Evolutionary conservation across 805 yeast genomes (phyloP).

Genomic region (Torulaspora franciscae): DNA sequence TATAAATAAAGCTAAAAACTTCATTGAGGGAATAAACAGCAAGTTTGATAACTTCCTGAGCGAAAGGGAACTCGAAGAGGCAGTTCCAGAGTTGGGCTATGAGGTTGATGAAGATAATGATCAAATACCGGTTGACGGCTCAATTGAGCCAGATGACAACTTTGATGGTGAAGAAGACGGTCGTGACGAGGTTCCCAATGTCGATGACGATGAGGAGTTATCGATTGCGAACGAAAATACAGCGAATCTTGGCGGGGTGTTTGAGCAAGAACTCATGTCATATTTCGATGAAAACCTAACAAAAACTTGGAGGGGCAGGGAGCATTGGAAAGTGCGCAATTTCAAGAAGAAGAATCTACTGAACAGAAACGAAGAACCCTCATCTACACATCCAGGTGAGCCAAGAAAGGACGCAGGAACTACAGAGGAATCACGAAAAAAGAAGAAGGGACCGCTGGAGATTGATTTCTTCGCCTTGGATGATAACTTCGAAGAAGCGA

Average conservation of each 20-base stretch:
- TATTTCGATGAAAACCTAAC: constrained; percentile 72
- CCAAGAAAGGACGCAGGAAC: background rate
- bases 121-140: constrained; percentile 2
- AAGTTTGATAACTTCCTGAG: constrained; percentile 28
- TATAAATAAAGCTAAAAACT: constrained; percentile 46
- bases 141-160: constrained; percentile 3
- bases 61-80: constrained; percentile 31
- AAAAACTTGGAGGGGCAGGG: constrained; percentile 83
- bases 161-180: constrained; percentile 10
- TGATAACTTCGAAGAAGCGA: constrained; percentile 37
- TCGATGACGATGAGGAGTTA: constrained; percentile 17
- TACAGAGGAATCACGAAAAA: constrained; percentile 10
- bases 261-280: constrained; percentile 65
- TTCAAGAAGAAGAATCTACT: constrained; percentile 39
- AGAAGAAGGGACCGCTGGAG: constrained; percentile 36
- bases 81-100: constrained; percentile 32
- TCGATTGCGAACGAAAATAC: constrained; percentile 14
- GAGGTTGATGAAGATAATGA: constrained; percentile 14
- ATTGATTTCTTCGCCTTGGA: constrained; percentile 44
- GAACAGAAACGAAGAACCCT: background rate
- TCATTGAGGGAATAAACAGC: constrained; percentile 41
- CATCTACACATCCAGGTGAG: background rate
- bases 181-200: constrained; percentile 21
- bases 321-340: constrained; percentile 80
- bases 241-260: constrained; percentile 27